Evolutionary conservation across 352 stramenopile genomes (phyloP), one percentile per base, ranked within the genome.

Genomic region (Phytophthora meadii): DNA sequence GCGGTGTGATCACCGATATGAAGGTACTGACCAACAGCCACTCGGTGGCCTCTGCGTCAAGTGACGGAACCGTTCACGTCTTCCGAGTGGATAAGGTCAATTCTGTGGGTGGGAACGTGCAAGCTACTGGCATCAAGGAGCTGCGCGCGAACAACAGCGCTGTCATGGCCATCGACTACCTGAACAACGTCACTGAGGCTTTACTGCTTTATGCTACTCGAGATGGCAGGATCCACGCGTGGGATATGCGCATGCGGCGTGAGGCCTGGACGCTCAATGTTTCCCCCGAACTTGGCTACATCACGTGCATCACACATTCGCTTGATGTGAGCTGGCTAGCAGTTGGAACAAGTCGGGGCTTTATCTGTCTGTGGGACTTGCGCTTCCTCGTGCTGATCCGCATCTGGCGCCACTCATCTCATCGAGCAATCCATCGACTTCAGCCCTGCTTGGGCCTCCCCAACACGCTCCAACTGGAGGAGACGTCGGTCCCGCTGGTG

Each of bases 351-450:
- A 98, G 81, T 58, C 82, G 89, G 65, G 97, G 97, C 4, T 98
- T 97, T 70, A 84, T 99, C 55, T 95, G 90, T 56, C 67, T 99
- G 25, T 99, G 95, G 93, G 97, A 99, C 70, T 69, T 99, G 47
- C 90, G 97, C 15, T 99, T 98, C 80, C 84, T 98, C 39, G 75
- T 97, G 53, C 82, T 98, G 28, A 94, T 98, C 49, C 97, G 97
- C 30, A 88, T 99, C 12, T 99, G 96, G 97, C 82, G 94, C n/a
- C 96, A 99, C 76, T 98, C 92, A 42, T 96, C 91, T 15, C 83
- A 94, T 32, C 80, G 81, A 45, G 77, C 89, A 24, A 98, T 99
- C 48, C 93, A 97, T 57, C 75, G 88, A n/a, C 71, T 97, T 32
- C 88, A 95, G 69, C 87, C 87, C 5, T 96, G 87, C 49, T 68